A percentile compares a stretch with the other conserved stretches of the same genome.
phyloP scores from a whole-genome alignment of 805 yeast genomes.

The Yamadazyma olivae region DNA sequence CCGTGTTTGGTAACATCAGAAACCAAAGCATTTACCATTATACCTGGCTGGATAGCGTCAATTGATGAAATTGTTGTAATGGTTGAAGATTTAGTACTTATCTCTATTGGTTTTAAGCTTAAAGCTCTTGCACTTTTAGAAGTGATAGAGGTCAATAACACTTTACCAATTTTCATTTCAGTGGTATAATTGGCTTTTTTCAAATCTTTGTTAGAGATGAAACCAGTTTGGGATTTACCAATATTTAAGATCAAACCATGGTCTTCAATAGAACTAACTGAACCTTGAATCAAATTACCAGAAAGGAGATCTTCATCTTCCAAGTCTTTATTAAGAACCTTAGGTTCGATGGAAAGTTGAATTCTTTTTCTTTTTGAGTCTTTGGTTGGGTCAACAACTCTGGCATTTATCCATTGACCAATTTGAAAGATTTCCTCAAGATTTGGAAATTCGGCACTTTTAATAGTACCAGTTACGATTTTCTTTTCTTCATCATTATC shows the following conservation, averaged over 20 bases:
- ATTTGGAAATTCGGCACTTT: constrained; percentile 49
- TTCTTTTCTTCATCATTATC: constrained; percentile 29
- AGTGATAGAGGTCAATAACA: constrained; percentile 59
- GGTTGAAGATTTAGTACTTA: constrained; percentile 44
- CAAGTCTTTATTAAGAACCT: constrained; percentile 58
- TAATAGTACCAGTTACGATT: constrained; percentile 19
- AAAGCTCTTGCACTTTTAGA: constrained; percentile 50
- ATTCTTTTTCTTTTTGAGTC: constrained; percentile 55
- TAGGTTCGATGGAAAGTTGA: constrained; percentile 72
- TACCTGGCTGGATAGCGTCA: constrained; percentile 85
- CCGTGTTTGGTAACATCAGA: constrained; percentile 62
- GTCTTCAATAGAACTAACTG: constrained; percentile 81
- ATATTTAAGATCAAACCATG: constrained; percentile 80
- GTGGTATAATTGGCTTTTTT: constrained; percentile 24
- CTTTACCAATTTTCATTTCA: constrained; percentile 56
- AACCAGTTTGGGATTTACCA: constrained; percentile 64
- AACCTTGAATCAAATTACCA: constrained; percentile 70
- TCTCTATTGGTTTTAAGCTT: constrained; percentile 46
- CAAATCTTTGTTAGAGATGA: constrained; percentile 70
- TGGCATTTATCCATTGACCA: constrained; percentile 88
- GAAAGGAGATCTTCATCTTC: constrained; percentile 60
- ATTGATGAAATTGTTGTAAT: constrained; percentile 61
- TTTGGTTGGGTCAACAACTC: constrained; percentile 55
- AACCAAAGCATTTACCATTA: constrained; percentile 69
- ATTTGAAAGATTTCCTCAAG: constrained; percentile 51